Percentiles rank a stretch among this genome's conserved stretches.
These are phyloP conservation scores for Ceriops zippeliana DNA, from an alignment of 345 rosid species.

Conservation along the genomic window DNA sequence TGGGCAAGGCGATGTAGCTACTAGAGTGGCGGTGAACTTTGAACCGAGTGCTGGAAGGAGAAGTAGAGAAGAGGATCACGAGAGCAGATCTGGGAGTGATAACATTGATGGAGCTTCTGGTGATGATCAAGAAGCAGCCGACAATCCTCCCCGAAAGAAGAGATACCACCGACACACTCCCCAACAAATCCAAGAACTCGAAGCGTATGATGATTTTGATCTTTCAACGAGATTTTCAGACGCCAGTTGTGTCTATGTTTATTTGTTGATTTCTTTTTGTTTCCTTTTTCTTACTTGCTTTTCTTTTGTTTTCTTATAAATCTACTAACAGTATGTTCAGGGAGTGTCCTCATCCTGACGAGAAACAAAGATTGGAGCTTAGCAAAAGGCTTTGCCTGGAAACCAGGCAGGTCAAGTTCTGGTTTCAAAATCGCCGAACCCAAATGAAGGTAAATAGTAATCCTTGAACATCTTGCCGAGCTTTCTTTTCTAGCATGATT, in stretches of 20 bases:
- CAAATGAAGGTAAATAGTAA: constrained; percentile 75
- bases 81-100: constrained; percentile 97
- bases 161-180: constrained; percentile 99
- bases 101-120: constrained; percentile 93
- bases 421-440: constrained; percentile 95
- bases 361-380: constrained; percentile 83
- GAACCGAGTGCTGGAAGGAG: constrained; percentile 19
- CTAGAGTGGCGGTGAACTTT: constrained; percentile 16
- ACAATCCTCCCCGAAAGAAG: constrained; percentile 82
- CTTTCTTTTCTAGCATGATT: neutral
- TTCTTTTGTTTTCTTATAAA: neutral
- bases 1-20: constrained; percentile 31
- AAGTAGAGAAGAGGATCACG: constrained; percentile 30
- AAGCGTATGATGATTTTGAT: constrained; percentile 49
- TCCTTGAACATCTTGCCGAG: neutral
- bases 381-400: constrained; percentile 76
- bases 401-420: constrained; percentile 92
- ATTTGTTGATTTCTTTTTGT: neutral
- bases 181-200: constrained; percentile 99
- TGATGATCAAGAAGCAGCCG: constrained; percentile 88
- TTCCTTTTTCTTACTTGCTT: neutral
- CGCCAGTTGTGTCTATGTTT: neutral
- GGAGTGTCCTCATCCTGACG: constrained; percentile 96
- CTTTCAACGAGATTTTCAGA: neutral
- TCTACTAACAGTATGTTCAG: constrained; percentile 49